Evolutionary conservation across 805 yeast genomes (phyloP).

Genomic region (Kazachstania africana): DNA sequence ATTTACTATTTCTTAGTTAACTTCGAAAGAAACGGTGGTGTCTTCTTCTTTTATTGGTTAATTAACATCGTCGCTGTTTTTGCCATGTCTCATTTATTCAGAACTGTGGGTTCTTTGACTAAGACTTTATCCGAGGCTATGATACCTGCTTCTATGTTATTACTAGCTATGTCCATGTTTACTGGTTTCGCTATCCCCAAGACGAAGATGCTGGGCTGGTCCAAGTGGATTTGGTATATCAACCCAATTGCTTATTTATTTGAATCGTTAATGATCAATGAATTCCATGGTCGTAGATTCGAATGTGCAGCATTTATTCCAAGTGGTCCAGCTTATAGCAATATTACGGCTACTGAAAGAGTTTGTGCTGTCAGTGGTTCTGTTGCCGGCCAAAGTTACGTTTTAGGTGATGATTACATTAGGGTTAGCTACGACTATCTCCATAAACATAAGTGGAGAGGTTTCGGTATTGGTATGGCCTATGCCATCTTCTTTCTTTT

Average conservation of each 20-base stretch:
- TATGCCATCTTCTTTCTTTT: constrained; percentile 43
- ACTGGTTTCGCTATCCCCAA: background rate
- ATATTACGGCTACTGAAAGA: constrained; percentile 24
- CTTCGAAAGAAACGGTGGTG: background rate
- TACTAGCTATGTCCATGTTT: background rate
- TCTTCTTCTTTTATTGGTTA: background rate
- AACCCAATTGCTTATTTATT: constrained; percentile 48
- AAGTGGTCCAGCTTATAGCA: constrained; percentile 32
- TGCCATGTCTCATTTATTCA: background rate
- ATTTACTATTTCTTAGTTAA: background rate
- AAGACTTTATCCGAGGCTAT: background rate
- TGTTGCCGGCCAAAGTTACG: constrained; percentile 35
- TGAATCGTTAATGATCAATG: constrained; percentile 48
- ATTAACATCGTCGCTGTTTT: background rate
- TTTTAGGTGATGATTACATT: constrained; percentile 43
- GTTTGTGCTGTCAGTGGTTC: constrained; percentile 52
- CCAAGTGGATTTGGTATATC: constrained; percentile 51
- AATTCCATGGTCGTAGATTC: constrained; percentile 37
- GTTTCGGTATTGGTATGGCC: constrained; percentile 49
- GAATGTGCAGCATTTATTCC: constrained; percentile 41
- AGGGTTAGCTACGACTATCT: constrained; percentile 33
- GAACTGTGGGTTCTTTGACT: background rate
- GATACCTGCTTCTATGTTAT: background rate
- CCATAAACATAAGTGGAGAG: constrained; percentile 46
- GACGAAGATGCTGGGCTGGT: constrained; percentile 47